Conservation (phyloP, 2,329 filamentous ascomycete species). For the Ophiostoma novo-ulmi region DNA sequence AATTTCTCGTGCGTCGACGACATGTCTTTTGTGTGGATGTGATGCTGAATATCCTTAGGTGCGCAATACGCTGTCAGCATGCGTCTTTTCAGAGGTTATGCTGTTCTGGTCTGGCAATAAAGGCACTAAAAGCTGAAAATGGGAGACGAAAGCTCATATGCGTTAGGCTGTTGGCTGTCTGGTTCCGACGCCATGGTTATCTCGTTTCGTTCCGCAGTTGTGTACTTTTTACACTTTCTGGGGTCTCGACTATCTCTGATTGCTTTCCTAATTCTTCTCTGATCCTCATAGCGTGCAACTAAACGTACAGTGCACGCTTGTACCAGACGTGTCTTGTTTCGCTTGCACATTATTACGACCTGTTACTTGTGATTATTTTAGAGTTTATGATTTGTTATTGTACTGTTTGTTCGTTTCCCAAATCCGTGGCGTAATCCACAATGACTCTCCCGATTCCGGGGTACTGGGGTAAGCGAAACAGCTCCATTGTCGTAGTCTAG, state of each 20-base stretch:
- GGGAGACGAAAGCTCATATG: not conserved
- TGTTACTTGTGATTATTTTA: not conserved
- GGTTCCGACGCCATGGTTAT: not conserved
- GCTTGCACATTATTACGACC: not conserved
- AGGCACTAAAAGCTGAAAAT: not conserved
- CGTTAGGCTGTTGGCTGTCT: not conserved
- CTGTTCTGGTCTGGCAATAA: not conserved
- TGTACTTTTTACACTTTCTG: not conserved
- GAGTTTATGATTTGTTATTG: no score
- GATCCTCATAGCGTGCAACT: not conserved
- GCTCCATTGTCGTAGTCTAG: not conserved
- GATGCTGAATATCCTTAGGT: not conserved
- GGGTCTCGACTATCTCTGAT: not conserved
- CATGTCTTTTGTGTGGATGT: not conserved
- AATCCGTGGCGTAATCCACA: not conserved
- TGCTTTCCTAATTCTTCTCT: not conserved
- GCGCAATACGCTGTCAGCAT: not conserved
- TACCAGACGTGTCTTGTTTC: not conserved
- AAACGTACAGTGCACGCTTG: not conserved
- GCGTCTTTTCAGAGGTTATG: not conserved
- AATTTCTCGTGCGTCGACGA: no score
- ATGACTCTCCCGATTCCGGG: not conserved
- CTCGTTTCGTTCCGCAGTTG: not conserved
- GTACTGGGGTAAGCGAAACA: conserved; percentile 1
- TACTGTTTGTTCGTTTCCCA: not conserved